These are phyloP conservation scores for Serendipita sp. DNA, from an alignment of 768 basidiomycete genomes.

Conservation along the genomic window DNA sequence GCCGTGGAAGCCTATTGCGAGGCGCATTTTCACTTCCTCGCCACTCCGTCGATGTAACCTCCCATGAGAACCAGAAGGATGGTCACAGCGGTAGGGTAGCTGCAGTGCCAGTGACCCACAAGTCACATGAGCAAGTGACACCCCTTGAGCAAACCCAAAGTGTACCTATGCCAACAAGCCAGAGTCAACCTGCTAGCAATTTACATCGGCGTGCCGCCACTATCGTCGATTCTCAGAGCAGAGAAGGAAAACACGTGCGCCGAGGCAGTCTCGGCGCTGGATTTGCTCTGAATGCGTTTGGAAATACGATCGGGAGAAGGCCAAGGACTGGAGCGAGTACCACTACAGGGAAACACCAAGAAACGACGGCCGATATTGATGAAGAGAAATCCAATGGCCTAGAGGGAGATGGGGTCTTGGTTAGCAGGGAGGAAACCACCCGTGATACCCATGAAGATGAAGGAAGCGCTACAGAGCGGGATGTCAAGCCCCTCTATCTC, in stretches of 20 bases:
- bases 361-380: slow-evolving; percentile 25
- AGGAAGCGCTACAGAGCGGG: slow-evolving; percentile 33
- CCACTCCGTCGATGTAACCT: slow-evolving; percentile 1
- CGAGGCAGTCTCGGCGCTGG: slow-evolving; percentile 63
- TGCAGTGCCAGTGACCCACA: neutral
- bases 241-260: slow-evolving; percentile 49
- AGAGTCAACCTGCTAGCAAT: slow-evolving; percentile 42
- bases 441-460: neutral
- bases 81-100: neutral
- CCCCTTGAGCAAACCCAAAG: slow-evolving; percentile 19
- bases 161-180: slow-evolving; percentile 20
- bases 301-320: slow-evolving; percentile 48
- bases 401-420: slow-evolving; percentile 10
- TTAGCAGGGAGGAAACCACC: slow-evolving; percentile 2
- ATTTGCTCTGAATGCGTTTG: slow-evolving; percentile 25
- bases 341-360: slow-evolving; percentile 15
- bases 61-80: neutral
- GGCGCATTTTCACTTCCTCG: neutral
- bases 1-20: neutral
- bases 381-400: slow-evolving; percentile 25
- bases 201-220: slow-evolving; percentile 64
- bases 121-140: slow-evolving; percentile 5
- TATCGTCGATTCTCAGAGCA: slow-evolving; percentile 50
- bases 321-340: slow-evolving; percentile 27
- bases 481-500: slow-evolving; percentile 85